These are phyloP conservation scores for Zizania latifolia DNA, from an alignment of 176 grass and related monocot genomes.

Conservation along the genomic window DNA sequence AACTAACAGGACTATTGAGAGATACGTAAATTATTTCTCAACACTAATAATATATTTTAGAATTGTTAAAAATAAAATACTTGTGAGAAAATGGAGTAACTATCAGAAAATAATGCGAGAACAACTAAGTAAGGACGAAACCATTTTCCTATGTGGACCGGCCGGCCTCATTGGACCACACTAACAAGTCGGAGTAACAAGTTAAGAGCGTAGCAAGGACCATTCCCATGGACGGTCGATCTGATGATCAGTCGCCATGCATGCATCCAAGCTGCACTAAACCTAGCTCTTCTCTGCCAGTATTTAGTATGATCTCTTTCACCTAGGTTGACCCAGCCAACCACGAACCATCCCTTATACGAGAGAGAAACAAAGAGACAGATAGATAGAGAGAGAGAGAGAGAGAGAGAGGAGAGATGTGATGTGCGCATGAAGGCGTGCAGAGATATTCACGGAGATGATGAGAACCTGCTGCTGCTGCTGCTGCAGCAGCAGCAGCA, in stretches of 20 bases:
- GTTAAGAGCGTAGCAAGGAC: not conserved
- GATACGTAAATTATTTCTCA: too few species aligned
- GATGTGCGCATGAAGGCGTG: constrained; percentile 24
- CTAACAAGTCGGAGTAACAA: not conserved
- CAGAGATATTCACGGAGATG: constrained; percentile 26
- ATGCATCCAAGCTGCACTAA: not conserved
- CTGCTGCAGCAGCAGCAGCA: not conserved
- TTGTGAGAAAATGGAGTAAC: too few species aligned
- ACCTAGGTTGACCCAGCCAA: not conserved
- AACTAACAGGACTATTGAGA: too few species aligned
- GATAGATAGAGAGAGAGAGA: constrained; percentile 2
- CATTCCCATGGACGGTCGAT: not conserved
- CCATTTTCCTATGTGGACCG: not conserved
- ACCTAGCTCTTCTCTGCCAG: not conserved
- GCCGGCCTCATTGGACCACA: not conserved
- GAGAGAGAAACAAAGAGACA: not conserved
- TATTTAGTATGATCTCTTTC: not conserved
- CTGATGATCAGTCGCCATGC: not conserved
- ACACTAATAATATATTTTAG: too few species aligned
- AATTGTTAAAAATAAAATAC: too few species aligned
- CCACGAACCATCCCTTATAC: too few species aligned
- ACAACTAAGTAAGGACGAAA: too few species aligned
- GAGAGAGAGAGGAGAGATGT: not conserved
- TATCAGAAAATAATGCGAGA: too few species aligned
- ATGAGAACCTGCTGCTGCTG: not conserved